A percentile compares a stretch with the other conserved stretches of the same genome.
Evolutionary conservation across 208 protist genomes (phyloP).

Genomic region (Wallacemonas collosoma): DNA sequence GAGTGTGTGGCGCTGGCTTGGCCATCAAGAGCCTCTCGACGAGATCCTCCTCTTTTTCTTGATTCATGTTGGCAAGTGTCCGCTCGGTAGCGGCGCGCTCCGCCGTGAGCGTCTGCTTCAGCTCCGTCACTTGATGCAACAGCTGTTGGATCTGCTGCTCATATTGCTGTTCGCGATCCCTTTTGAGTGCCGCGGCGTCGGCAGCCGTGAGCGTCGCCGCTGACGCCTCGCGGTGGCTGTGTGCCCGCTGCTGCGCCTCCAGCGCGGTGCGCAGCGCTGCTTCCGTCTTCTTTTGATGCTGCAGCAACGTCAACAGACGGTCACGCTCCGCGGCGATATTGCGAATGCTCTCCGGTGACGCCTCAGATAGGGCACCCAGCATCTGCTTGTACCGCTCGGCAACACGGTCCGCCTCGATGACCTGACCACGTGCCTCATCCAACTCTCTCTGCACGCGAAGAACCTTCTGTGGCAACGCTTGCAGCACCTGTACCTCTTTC

Average conservation of each 20-base stretch:
- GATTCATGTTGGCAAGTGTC: constrained; percentile 16
- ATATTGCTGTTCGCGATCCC: constrained; percentile 31
- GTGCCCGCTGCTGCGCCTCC: constrained; percentile 25
- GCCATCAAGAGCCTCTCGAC: constrained; percentile 16
- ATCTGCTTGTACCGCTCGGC: constrained; percentile 41
- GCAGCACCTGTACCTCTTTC: constrained; percentile 41
- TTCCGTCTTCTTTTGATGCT: constrained; percentile 41
- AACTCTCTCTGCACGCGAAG: constrained; percentile 42
- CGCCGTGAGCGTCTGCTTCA: constrained; percentile 15
- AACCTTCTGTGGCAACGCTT: constrained; percentile 48
- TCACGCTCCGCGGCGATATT: constrained; percentile 46
- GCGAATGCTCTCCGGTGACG: constrained; percentile 5
- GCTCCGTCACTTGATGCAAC: constrained; percentile 24
- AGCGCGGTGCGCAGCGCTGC: constrained; percentile 38
- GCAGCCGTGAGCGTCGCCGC: not conserved
- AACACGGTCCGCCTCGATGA: constrained; percentile 30
- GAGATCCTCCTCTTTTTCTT: constrained; percentile 27
- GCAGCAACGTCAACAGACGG: constrained; percentile 51
- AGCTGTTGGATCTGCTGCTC: not conserved
- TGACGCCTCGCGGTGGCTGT: constrained; percentile 9
- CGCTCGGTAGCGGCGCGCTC: constrained; percentile 15
- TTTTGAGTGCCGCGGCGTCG: constrained; percentile 29
- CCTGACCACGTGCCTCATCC: constrained; percentile 26
- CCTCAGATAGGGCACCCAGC: not conserved
- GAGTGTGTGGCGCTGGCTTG: not conserved